Evolutionary conservation across 1,139 yeast genomes (phyloP), one percentile per base, ranked within the genome.

Genomic region (Eremothecium gossypii): DNA sequence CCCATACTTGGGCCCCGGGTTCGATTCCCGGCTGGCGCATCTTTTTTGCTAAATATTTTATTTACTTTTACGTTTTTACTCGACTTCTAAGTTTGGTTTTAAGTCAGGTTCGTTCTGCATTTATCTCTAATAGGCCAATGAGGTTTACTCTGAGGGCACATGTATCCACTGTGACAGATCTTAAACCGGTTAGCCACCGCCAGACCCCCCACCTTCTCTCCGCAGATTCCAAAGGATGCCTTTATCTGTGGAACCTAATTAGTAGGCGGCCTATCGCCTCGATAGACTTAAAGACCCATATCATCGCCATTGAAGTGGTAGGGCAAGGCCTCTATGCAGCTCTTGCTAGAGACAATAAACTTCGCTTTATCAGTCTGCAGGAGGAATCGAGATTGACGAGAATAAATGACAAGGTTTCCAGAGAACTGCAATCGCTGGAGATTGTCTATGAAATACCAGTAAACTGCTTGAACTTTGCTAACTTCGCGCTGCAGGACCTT

Each of bases 381-480:
- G 9, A 29, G 7, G 41, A 38, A 7, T 23, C 10, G 4, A 4
- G 8, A 5, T 10, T 34, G 5, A 8, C 6, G 20, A 4, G 9
- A 27, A 20, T 29, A n/a, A 27, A 7, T n/a, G 12, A 10, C 13
- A 13, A 10, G 3, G 37, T 6, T 10, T 34, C 27, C 10, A 9
- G 27, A n/a, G 29, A 34, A 5, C 17, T 20, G 23, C 30, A 20
- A 27, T 32, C 32, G n/a, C 28, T 49, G 29, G 29, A 43, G 17
- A 41, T 44, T 29, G 42, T 52, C 7, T 59, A 55, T 45, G 56
- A 55, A 34, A 50, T 57, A 30, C 61, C 61, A 9, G 54, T 60
- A 1, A 60, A 60, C 44, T 58, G 63, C 2, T 38, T 59, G 28
- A 60, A 58, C 39, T 60, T 60, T 45, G 57, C 63, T 0, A 59